These are phyloP conservation scores for Tricholoma bakamatsutake DNA, from an alignment of 768 basidiomycete genomes.

Conservation along the genomic window DNA sequence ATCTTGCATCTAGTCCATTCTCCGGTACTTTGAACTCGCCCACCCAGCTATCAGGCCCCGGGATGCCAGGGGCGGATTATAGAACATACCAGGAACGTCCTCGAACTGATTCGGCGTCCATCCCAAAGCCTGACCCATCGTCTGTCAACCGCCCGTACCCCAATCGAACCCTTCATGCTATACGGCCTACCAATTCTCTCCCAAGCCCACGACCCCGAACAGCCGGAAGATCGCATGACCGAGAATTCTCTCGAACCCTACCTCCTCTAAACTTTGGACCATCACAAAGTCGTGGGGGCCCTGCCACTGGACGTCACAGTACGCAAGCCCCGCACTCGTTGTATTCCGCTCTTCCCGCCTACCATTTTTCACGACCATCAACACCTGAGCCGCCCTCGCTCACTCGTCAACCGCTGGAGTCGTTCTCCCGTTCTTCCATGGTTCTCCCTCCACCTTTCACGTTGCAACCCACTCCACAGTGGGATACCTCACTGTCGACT, in stretches of 20 bases:
- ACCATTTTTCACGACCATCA: slow-evolving; percentile 20
- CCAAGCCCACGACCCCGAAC: slow-evolving; percentile 20
- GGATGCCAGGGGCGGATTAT: slow-evolving; percentile 38
- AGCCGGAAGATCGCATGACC: slow-evolving; percentile 10
- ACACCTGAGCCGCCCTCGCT: slow-evolving; percentile 28
- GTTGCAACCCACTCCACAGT: slow-evolving; percentile 61
- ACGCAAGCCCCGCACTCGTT: slow-evolving; percentile 2
- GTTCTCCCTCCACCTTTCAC: slow-evolving; percentile 54
- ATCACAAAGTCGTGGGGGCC: slow-evolving; percentile 6
- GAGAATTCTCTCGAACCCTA: slow-evolving; percentile 28
- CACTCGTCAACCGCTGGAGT: slow-evolving; percentile 28
- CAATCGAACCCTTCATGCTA: neutral
- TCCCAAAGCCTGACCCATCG: slow-evolving; percentile 4
- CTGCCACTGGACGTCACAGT: slow-evolving; percentile 1
- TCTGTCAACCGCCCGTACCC: neutral
- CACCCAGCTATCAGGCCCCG: slow-evolving; percentile 46
- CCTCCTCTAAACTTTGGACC: slow-evolving; percentile 26
- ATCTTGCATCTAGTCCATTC: slow-evolving; percentile 22
- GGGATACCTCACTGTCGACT: slow-evolving; percentile 43
- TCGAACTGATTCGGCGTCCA: slow-evolving; percentile 3
- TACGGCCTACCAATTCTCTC: slow-evolving; percentile 15
- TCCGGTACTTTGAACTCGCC: slow-evolving; percentile 28
- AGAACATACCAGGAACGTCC: slow-evolving; percentile 4
- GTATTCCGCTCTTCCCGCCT: slow-evolving; percentile 8
- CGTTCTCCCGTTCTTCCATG: slow-evolving; percentile 18